These are phyloP conservation scores for Leishmania mexicana DNA, from an alignment of 208 protist species.

Conservation along the genomic window DNA sequence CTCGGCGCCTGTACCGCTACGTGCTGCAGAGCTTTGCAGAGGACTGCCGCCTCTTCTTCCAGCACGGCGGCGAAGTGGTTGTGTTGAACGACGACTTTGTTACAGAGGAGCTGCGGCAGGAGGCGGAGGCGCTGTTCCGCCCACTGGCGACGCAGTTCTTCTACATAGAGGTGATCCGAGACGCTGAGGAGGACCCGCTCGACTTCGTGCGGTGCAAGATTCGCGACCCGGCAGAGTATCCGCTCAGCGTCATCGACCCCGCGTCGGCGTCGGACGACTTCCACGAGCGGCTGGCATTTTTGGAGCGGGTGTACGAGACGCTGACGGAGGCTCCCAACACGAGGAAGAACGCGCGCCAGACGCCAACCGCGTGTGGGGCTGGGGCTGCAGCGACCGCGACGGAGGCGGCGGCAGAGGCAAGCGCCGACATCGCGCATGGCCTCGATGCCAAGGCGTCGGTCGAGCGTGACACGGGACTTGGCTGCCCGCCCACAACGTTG, in stretches of 20 bases:
- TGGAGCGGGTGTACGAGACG: slow-evolving; percentile 63
- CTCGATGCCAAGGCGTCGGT: neutral
- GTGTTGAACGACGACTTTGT: slow-evolving; percentile 90
- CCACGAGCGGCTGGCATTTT: slow-evolving; percentile 45
- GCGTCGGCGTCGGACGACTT: slow-evolving; percentile 60
- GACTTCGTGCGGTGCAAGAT: slow-evolving; percentile 75
- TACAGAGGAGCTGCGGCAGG: slow-evolving; percentile 69
- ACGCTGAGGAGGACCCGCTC: slow-evolving; percentile 38
- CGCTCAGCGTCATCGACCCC: slow-evolving; percentile 29
- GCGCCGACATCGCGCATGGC: neutral
- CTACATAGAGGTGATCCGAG: slow-evolving; percentile 84
- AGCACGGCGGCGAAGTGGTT: slow-evolving; percentile 78
- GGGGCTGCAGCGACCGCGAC: neutral
- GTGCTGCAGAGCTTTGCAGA: slow-evolving; percentile 65
- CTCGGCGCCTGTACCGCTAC: slow-evolving; percentile 63
- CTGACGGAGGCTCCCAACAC: slow-evolving; percentile 30
- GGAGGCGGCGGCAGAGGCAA: neutral
- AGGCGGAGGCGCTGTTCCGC: slow-evolving; percentile 66
- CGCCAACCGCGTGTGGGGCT: neutral
- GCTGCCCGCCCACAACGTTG: neutral
- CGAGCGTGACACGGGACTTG: neutral
- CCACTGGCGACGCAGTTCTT: slow-evolving; percentile 60
- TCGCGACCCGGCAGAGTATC: slow-evolving; percentile 71
- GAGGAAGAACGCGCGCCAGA: neutral
- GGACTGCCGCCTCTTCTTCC: slow-evolving; percentile 72